Evolutionary conservation across 129 eudicot genomes (phyloP), one percentile per base, ranked within the genome.

Genomic region (Pulicaria dysenterica): DNA sequence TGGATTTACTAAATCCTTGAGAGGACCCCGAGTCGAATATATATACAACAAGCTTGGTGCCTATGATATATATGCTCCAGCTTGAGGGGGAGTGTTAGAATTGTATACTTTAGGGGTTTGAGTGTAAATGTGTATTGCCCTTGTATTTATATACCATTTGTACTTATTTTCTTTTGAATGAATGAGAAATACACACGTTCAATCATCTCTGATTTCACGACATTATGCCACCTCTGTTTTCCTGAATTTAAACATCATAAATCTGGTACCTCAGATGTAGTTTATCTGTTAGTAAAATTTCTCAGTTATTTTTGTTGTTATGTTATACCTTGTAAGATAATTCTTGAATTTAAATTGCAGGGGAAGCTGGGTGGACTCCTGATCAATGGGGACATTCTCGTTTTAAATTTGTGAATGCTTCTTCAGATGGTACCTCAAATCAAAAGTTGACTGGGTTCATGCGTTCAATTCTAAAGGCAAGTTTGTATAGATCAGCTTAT

Each of bases 341-440:
- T 41, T 42, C 62, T 37, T 68, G 55, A 71, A 58, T 38, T 47
- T 63, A 8, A 19, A 73, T 80, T 34, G 69, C 75, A 93, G 98
- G 91, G 76, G 98, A 84, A 58, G 98, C 98, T 73, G 98, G 98
- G 48, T 93, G 96, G 98, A 90, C 86, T 48, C 90, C 95, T 76
- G 98, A 93, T 77, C 98, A 93, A 63, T 90, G 85, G 82, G 98
- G 95, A 34, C 92, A 89, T 82, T 90, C 96, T 73, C 88, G 88
- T 51, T 87, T 82, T 70, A 93, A 87, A 77, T 72, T 78, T 42
- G 60, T 84, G 37, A 93, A 70, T 58, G 72, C 83, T 42, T 82
- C 92, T 41, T 70, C 89, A 48, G 98, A 93, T 79, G 82, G 79
- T 75, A 84, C 87, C 72, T 67, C 88, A 59, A 83, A 82, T 65